Base-by-base conservation (phyloP, 768 basidiomycete genomes). In the Kwoniella sp. region DNA sequence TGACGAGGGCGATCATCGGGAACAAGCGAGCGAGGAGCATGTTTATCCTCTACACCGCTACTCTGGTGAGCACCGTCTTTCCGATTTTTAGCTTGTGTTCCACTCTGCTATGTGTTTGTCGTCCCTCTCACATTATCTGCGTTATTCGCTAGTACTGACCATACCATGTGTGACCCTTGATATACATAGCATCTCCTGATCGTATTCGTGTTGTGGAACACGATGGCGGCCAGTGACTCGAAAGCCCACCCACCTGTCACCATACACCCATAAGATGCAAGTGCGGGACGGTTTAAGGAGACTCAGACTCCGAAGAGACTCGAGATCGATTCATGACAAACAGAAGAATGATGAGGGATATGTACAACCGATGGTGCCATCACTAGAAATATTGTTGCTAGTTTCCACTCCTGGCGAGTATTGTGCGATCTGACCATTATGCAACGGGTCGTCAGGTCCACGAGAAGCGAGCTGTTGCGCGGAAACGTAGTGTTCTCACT, bases 21-120 rank as follows among this genome's bases (percentile, higher is more conserved):
- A 93, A 92, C 76, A 89, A 93, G 29, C 86, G 92, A 17, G 88
- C 93, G n/a, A 85, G 96, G 73, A 89, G 89, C 22, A 86, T 90
- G 48, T 97, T 97, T 79, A 88, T 97, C 65, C 83, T 88, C 55
- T 99, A 99, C 80, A 90, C 95, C 2, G 75, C 67, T 4, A 67
- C 70, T 22, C 45, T 79, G 65, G 79, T 80, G 55, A 73, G 77
- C 67, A 26, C 17, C 52, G n/a, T 28, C 30, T 65, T 22, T 51
- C 25, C 17, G 31, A 5, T n/a, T n/a, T n/a, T n/a, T n/a, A n/a
- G n/a, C n/a, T 58, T 8, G 20, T 20, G n/a, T 28, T 15, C 48
- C 17, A 12, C 17, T 20, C 47, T 50, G 13, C 41, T n/a, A n/a
- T n/a, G n/a, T n/a, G n/a, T n/a, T n/a, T 45, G n/a, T n/a, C 38